phyloP scores from a whole-genome alignment of 768 basidiomycete species.

The Lactarius quietus region DNA sequence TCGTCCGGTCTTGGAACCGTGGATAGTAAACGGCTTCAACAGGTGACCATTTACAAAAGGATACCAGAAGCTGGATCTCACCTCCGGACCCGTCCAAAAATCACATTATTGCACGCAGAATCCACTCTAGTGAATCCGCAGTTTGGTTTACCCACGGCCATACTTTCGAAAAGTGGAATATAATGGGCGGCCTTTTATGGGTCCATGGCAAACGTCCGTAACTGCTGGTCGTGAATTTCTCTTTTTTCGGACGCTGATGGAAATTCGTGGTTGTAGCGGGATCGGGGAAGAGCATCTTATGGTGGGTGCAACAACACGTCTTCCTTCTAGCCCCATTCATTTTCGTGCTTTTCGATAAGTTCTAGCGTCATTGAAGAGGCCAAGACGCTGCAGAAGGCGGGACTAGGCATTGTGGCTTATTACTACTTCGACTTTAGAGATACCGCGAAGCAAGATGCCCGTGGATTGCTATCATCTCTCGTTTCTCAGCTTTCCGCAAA shows the following conservation, averaged over 20 bases:
- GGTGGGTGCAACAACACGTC: neutral
- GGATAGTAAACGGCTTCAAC: neutral
- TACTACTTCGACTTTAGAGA: slow-evolving; percentile 19
- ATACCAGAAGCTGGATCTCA: neutral
- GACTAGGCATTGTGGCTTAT: slow-evolving; percentile 8
- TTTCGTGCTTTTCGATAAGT: neutral
- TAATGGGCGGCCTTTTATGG: neutral
- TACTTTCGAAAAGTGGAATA: neutral
- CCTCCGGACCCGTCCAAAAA: neutral
- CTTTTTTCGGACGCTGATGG: neutral
- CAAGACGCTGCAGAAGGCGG: neutral
- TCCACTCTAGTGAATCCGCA: neutral
- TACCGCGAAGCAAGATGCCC: slow-evolving; percentile 2
- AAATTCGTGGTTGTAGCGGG: neutral
- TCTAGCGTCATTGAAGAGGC: slow-evolving; percentile 6
- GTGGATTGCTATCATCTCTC: slow-evolving; percentile 10
- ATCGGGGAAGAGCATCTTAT: neutral
- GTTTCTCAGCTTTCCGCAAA: slow-evolving; percentile 1
- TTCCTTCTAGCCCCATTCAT: neutral
- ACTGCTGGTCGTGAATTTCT: neutral
- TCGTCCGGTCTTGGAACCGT: neutral
- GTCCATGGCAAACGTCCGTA: slow-evolving; percentile 13
- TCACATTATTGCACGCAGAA: neutral
- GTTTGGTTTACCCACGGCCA: neutral
- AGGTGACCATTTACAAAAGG: neutral